phyloP scores from a whole-genome alignment of 257 asterid species.

The Datura wrightii region DNA sequence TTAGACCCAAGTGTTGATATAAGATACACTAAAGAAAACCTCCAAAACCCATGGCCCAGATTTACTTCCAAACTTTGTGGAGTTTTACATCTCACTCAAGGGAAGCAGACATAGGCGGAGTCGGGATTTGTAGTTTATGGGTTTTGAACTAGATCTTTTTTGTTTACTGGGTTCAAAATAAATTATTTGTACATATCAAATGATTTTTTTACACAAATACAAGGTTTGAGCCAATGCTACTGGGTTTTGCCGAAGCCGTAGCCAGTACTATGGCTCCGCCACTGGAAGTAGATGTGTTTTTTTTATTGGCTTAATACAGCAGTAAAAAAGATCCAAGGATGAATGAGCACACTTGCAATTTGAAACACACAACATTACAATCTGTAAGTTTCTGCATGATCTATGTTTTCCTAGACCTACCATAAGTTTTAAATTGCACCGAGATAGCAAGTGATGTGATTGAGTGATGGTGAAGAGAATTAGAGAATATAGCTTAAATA shows the following conservation, averaged over 20 bases:
- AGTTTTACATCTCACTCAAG: neutral
- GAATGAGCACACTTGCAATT: neutral
- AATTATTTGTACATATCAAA: neutral
- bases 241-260: neutral
- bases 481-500: neutral
- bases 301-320: neutral
- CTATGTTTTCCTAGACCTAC: slow-evolving; percentile 1
- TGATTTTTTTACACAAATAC: neutral
- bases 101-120: neutral
- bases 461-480: neutral
- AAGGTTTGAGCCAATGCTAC: neutral
- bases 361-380: slow-evolving; percentile 25
- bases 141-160: neutral
- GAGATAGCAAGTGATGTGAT: neutral
- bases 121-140: neutral
- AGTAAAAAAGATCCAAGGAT: slow-evolving; percentile 8
- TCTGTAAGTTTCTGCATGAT: slow-evolving; percentile 25
- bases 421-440: slow-evolving; percentile 15
- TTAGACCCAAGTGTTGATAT: slow-evolving; percentile 18
- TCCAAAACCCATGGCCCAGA: neutral
- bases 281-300: neutral
- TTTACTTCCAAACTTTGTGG: neutral
- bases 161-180: neutral
- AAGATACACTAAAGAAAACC: neutral
- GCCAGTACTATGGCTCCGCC: slow-evolving; percentile 13